Evolutionary conservation across 192 early-diverging fungal species (phyloP).

Genomic region (Powellomyces hirtus): DNA sequence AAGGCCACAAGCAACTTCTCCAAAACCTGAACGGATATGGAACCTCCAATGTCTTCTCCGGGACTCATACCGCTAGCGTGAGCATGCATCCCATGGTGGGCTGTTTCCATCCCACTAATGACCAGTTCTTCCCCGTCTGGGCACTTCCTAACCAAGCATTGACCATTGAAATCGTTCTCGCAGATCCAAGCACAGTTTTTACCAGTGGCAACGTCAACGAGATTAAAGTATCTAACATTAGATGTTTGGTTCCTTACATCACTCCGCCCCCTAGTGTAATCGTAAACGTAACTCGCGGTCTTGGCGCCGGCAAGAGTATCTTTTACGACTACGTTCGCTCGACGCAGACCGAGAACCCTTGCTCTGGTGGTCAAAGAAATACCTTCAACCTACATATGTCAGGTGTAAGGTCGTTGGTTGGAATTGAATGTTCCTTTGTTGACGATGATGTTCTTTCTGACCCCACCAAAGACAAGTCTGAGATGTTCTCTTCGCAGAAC

Average conservation of each 20-base stretch:
- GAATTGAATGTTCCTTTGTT: constrained; percentile 4
- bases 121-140: constrained; percentile 14
- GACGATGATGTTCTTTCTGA: constrained; percentile 12
- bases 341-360: neutral
- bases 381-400: constrained; percentile 17
- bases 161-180: neutral
- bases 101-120: constrained; percentile 14
- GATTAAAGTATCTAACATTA: neutral
- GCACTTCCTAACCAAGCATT: constrained; percentile 8
- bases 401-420: constrained; percentile 1
- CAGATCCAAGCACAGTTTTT: constrained; percentile 6
- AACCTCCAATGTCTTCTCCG: constrained; percentile 2
- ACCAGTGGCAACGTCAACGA: neutral
- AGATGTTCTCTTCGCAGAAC: constrained; percentile 6
- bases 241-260: neutral
- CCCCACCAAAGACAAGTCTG: constrained; percentile 10
- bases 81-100: constrained; percentile 7
- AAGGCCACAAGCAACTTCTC: neutral
- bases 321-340: constrained; percentile 16
- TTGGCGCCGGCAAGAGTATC: constrained; percentile 7
- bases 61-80: neutral
- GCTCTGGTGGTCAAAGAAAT: constrained; percentile 6
- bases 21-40: constrained; percentile 3
- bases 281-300: neutral
- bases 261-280: neutral